Base-by-base conservation (phyloP, 768 basidiomycete genomes). In the Paxillus involutus region DNA sequence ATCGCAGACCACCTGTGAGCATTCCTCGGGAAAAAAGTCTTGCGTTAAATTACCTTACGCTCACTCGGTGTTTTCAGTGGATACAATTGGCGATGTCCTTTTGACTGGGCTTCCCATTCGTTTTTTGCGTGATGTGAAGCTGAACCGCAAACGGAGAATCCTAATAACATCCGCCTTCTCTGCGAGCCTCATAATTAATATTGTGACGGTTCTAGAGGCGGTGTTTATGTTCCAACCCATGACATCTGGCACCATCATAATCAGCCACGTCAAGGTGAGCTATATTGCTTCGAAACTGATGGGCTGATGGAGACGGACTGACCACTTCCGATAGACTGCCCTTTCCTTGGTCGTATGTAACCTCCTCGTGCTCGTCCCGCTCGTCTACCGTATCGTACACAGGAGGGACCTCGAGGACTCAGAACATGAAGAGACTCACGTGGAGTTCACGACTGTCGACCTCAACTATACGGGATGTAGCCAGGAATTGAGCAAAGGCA, bases 1-100 rank as follows among this genome's bases (percentile, higher is more conserved):
- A 45, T 30, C 53, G 36, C 66, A 67, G 46, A 59, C 57, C 29
- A 53, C 54, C 39, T 55, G 66, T 68, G 35, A 64, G 67, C 44
- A 35, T 12, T 12, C 8, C 24, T 43, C 14, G 24, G 24, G 26
- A 3, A 3, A 6, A 26, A 9, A 32, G 32, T 11, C 11, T 32
- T 11, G 9, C 2, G 21, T 32, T 11, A 32, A 29, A 14, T 26
- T 44, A 13, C 47, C 16, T 16, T 26, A 10, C 3, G 32, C 32
- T 39, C 40, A 36, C 19, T 33, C 9, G 26, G n/a, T 14, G 39
- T 4, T 21, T 51, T 26, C 39, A 68, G 67, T 53, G 47, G 68
- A 69, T 24, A 51, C 54, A 21, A 9, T 63, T 12, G 60, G 50
- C 14, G 65, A 67, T 39, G 19, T 55, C n/a, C 43, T 62, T 17